phyloP scores from a whole-genome alignment of 305 asterid genomes.

The Solanum hybrid region DNA sequence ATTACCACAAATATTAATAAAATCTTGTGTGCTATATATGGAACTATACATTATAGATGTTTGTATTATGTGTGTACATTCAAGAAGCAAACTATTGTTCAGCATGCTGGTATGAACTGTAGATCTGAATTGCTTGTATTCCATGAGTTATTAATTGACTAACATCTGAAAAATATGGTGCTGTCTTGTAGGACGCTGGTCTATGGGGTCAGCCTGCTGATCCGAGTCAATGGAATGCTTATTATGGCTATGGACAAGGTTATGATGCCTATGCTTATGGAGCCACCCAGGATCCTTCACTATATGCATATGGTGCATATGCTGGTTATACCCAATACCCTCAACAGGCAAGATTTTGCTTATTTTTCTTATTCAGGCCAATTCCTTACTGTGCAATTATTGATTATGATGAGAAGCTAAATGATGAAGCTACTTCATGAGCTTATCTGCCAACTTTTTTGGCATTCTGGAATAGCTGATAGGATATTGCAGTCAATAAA shows the following conservation, averaged over 20 bases:
- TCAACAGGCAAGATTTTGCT: conserved; percentile 42
- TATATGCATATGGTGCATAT: conserved; percentile 73
- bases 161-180: background rate
- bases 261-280: conserved; percentile 86
- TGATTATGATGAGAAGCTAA: background rate
- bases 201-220: conserved; percentile 71
- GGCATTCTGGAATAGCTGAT: background rate
- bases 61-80: background rate
- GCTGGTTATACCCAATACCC: conserved; percentile 72
- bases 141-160: background rate
- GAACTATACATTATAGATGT: background rate
- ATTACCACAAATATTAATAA: background rate
- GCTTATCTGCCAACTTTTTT: background rate
- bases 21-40: background rate
- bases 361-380: conserved; percentile 5
- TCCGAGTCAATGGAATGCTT: conserved; percentile 69
- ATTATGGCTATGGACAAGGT: conserved; percentile 91
- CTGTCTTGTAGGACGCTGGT: conserved; percentile 51
- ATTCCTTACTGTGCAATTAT: background rate
- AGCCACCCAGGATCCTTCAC: conserved; percentile 71
- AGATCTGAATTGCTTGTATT: background rate
- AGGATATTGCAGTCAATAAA: background rate
- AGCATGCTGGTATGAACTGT: background rate
- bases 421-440: background rate
- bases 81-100: background rate